Base-by-base conservation (phyloP, 2,329 filamentous ascomycete genomes). In the Colletotrichum sp. region DNA sequence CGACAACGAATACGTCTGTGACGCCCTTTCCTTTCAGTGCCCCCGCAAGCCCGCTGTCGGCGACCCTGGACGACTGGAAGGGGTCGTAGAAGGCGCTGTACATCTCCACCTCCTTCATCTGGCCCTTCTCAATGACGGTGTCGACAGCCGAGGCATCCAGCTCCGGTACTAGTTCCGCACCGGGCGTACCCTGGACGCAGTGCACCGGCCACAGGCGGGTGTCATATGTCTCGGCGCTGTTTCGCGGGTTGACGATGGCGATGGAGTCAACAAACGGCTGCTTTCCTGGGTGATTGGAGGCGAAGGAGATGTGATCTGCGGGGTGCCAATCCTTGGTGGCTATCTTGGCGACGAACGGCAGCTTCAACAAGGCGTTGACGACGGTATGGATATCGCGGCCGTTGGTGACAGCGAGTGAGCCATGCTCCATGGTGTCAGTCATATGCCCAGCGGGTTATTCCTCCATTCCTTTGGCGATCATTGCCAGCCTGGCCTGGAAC, bases 311-410 rank as follows among this genome's bases (percentile, higher is more conserved):
- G 88, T 99, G 96, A 81, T 93, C 86, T 3, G 81, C 79, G 0
- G 97, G 97, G 83, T 99, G 97, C 89, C 92, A 98, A 90, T 99
- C 97, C 83, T 95, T 94, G n/a, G 96, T 98, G 60, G 95, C 95
- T 78, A 99, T 87, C 79, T 93, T 95, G 80, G 94, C 83, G 52
- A 87, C 84, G 82, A 98, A 98, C 63, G 94, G 93, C 28, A 93
- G 88, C 6, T 84, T 79, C 72, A 99, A 91, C 61, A 99, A 92
- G 65, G 85, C 79, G 87, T 98, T 98, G 85, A 99, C 90, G 21
- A 89, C 78, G 4, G 92, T 89, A 10, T 93, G 90, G 75, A 98
- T 93, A 78, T 90, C 86, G 78, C 95, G 93, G 78, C 93, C 97
- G 66, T 90, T 86, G 71, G 91, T 82, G n/a, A 99, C 95, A 36